Percentiles rank a stretch among this genome's conserved stretches.
Evolutionary conservation across 345 rosid species (phyloP).

Genomic region (Limnanthes douglasii): DNA sequence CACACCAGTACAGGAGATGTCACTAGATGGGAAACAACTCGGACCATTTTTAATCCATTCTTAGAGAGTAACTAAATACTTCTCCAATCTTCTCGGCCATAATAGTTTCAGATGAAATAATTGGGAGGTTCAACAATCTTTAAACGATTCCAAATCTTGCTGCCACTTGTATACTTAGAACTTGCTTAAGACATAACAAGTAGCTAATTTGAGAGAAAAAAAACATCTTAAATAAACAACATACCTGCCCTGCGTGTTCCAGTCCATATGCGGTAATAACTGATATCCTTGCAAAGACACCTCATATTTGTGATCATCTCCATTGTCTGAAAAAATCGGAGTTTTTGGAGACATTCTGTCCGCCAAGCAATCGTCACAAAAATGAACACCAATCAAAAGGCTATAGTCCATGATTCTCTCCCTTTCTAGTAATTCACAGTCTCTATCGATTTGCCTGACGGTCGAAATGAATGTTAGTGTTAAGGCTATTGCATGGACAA

Average conservation of each 20-base stretch:
- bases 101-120: too few species aligned
- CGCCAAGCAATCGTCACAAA: constrained; percentile 22
- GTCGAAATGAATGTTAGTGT: not conserved
- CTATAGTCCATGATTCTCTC: constrained; percentile 65
- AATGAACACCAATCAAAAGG: constrained; percentile 59
- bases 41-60: too few species aligned
- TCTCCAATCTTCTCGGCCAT: too few species aligned
- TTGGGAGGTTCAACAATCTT: too few species aligned
- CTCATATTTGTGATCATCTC: constrained; percentile 15
- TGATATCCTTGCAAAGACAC: constrained; percentile 41
- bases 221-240: constrained; percentile 2
- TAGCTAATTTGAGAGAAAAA: too few species aligned
- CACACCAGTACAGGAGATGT: constrained; percentile 12
- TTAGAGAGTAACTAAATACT: too few species aligned
- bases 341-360: constrained; percentile 16
- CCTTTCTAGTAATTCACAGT: constrained; percentile 55
- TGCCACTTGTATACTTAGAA: too few species aligned
- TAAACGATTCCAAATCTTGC: too few species aligned
- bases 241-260: constrained; percentile 36
- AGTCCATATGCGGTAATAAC: constrained; percentile 46
- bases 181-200: too few species aligned
- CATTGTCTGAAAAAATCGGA: constrained; percentile 17
- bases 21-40: constrained; percentile 2
- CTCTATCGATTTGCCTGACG: constrained; percentile 44
- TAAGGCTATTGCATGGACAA: not conserved